Base-by-base conservation (phyloP, 768 basidiomycete species). In the Tricholoma sp. region DNA sequence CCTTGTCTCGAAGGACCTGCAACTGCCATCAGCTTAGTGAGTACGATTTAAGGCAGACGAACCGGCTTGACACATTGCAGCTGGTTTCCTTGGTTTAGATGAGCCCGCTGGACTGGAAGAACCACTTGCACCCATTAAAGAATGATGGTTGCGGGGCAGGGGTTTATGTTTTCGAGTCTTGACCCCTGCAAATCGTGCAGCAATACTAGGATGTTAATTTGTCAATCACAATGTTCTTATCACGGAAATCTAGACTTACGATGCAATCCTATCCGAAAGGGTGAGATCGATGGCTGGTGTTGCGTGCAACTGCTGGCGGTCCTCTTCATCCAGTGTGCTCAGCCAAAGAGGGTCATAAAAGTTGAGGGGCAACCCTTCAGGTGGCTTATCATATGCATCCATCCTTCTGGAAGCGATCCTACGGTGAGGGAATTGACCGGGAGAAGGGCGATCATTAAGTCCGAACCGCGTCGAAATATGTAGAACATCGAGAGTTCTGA, bases 331-430 rank as follows among this genome's bases (percentile, higher is more conserved):
- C 24, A 53, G 45, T 12, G 42, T 24, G 31, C 6, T 33, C 18
- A 59, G 55, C 50, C 32, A 59, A 13, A 49, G 24, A 29, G 55
- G 29, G 33, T 59, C 34, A 52, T 59, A 59, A 33, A 59, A 59
- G 24, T 57, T 59, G 5, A 13, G 4, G 17, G 52, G 59, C 12
- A 59, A 51, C 24, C 55, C 50, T 28, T 17, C 44, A 10, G 32
- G 24, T n/a, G 59, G 50, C 15, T 36, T 39, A 29, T 51, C 29
- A 12, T 37, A 11, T 28, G 29, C 24, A 12, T 52, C 29, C 6
- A 15, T 28, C 6, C 52, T 20, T 18, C 33, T 47, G 17, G 56
- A 59, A 20, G 12, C 11, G 34, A 59, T 44, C 20, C 51, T 42
- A 13, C 24, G 34, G 24, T 57, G 56, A 15, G 59, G 59, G 39